Evolutionary conservation across 257 asterid species (phyloP).

Genomic region (Solanum tarapatanum): DNA sequence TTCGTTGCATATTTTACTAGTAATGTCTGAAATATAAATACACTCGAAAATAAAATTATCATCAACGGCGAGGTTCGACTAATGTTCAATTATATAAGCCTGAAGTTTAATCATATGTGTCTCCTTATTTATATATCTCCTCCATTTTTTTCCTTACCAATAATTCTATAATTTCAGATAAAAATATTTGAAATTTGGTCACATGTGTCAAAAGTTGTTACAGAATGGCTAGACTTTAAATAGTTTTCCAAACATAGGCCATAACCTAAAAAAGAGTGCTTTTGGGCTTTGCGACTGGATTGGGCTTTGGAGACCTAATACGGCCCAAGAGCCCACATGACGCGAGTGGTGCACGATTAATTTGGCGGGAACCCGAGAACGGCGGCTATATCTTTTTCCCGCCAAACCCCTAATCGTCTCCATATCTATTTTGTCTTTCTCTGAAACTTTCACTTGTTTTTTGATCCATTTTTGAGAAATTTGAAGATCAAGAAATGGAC

Average conservation of each 20-base stretch:
- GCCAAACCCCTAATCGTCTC: slow-evolving; percentile 3
- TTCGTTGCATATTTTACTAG: too few relatives aligned
- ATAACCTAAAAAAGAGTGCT: background rate
- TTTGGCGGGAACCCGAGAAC: slow-evolving; percentile 18
- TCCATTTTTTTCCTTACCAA: background rate
- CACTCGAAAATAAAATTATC: too few relatives aligned
- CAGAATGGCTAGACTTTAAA: background rate
- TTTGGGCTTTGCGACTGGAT: background rate
- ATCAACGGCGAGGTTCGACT: too few relatives aligned
- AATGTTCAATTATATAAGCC: too few relatives aligned
- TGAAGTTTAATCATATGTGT: too few relatives aligned
- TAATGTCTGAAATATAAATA: too few relatives aligned
- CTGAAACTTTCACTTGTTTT: background rate
- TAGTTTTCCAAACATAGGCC: background rate
- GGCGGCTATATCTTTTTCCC: slow-evolving; percentile 4
- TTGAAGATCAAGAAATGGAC: slow-evolving; percentile 31
- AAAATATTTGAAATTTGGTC: background rate
- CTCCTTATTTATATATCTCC: background rate
- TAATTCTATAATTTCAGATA: background rate
- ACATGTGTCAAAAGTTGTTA: background rate
- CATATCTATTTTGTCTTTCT: background rate
- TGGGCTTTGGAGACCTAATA: background rate
- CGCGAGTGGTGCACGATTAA: background rate
- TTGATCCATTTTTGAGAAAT: background rate
- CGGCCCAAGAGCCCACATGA: background rate